Conservation (phyloP, 805 yeast genomes). For the Yamadazyma endophytica region DNA sequence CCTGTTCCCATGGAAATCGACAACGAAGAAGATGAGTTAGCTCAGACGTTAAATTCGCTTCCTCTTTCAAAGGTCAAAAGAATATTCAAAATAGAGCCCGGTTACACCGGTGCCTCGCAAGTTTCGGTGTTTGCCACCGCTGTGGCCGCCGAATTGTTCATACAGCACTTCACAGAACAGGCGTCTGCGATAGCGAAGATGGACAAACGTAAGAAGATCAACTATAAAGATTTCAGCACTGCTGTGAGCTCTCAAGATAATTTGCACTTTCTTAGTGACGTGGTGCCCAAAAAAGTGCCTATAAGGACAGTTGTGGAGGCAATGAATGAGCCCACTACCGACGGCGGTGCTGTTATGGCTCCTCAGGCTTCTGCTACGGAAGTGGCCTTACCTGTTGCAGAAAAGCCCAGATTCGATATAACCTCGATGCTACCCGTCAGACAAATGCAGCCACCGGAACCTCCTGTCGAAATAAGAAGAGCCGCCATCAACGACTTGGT, state of each 20-base stretch:
- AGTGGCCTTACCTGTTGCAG: slow-evolving; percentile 2
- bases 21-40: slow-evolving; percentile 7
- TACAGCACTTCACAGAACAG: slow-evolving; percentile 66
- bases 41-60: slow-evolving; percentile 25
- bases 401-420: slow-evolving; percentile 5
- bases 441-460: not conserved
- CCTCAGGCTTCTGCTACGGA: slow-evolving; percentile 2
- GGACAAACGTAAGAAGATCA: slow-evolving; percentile 64
- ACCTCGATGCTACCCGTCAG: slow-evolving; percentile 7
- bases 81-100: slow-evolving; percentile 74
- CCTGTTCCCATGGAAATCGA: slow-evolving; percentile 1
- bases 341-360: no score
- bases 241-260: slow-evolving; percentile 60
- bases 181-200: slow-evolving; percentile 62
- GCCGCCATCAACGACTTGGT: slow-evolving; percentile 33
- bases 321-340: slow-evolving; percentile 3
- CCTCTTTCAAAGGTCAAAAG: slow-evolving; percentile 70
- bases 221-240: slow-evolving; percentile 63
- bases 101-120: slow-evolving; percentile 60
- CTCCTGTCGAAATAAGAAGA: slow-evolving; percentile 21
- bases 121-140: slow-evolving; percentile 73
- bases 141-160: slow-evolving; percentile 72
- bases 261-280: slow-evolving; percentile 57
- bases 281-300: slow-evolving; percentile 61
- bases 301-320: slow-evolving; percentile 43